A percentile compares a stretch with the other conserved stretches of the same genome.
Evolutionary conservation across 2,329 filamentous ascomycete genomes (phyloP).

Genomic region (Trichoderma guizhouense): DNA sequence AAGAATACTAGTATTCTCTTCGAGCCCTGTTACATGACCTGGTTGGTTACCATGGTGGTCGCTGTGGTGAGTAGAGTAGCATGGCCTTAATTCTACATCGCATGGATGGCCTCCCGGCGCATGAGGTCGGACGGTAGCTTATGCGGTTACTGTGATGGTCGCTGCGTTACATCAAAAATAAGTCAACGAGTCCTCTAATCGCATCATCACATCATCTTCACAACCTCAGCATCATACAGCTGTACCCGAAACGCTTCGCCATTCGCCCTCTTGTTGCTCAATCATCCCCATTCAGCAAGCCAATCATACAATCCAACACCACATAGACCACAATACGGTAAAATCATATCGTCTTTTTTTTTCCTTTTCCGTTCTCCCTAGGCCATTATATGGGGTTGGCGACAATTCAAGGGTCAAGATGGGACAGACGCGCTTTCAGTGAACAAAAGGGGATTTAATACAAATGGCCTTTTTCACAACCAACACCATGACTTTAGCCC

Average conservation of each 20-base stretch:
- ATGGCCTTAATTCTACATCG: background rate
- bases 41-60: background rate
- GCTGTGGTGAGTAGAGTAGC: background rate
- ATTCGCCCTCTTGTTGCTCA: background rate
- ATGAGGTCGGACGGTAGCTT: background rate
- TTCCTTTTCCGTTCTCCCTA: background rate
- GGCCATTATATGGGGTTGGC: background rate
- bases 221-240: background rate
- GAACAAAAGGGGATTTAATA: conserved; percentile 40
- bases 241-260: background rate
- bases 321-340: background rate
- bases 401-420: conserved; percentile 1
- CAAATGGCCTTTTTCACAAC: conserved; percentile 41
- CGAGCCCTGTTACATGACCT: background rate
- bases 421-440: conserved; percentile 17
- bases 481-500: conserved; percentile 34
- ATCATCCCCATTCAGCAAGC: background rate
- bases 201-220: background rate
- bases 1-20: background rate
- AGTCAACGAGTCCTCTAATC: background rate
- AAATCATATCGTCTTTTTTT: background rate
- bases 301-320: background rate
- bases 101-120: background rate
- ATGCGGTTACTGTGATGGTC: background rate
- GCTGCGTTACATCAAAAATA: background rate